Base-by-base conservation (phyloP, 805 yeast genomes). In the Saccharomycopsis schoenii region DNA sequence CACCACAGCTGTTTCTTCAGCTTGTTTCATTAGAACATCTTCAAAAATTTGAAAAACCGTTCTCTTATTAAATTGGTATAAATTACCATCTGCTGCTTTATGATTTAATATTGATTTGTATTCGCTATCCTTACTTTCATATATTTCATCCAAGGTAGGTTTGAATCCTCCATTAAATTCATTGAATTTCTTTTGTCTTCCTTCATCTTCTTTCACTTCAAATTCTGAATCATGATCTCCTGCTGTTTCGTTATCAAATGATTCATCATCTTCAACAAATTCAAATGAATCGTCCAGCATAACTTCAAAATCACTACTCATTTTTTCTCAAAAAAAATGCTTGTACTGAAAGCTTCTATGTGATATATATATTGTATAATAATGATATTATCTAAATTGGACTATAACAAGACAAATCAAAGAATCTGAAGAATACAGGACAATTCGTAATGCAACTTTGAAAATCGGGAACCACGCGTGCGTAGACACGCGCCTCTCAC, bases 1-100 rank as follows among this genome's bases (percentile, higher is more conserved):
- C 10, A 80, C 67, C 0, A 65, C 62, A 24, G 75, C 67, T 4
- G 80, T 66, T n/a, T 73, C 70, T 4, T 66, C 64, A 0, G 77
- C 72, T 58, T 73, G 70, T 4, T 66, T 62, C 15, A 67, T 58
- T 3, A 74, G 51, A 8, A 64, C 65, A 15, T n/a, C 51, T 58
- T 71, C 71, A 6, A 74, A 25, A 15, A 63, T 43, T 17, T 57
- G 61, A 25, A 59, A 34, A 2, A 57, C 12, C 10, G 66, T 63
- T 6, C 52, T 47, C 21, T 47, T 47, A 12, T 47, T 24, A 17
- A 47, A 47, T 12, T 21, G 15, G 24, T 47, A 47, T 25, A 47
- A 47, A 9, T 34, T 21, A 19, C 34, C n/a, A n/a, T 47, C 21
- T 21, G 24, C 15, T 4, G 21, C n/a, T 24, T 47, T 47, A 14